phyloP scores from a whole-genome alignment of 73 alveolate species.

The Uronychia binucleata region DNA sequence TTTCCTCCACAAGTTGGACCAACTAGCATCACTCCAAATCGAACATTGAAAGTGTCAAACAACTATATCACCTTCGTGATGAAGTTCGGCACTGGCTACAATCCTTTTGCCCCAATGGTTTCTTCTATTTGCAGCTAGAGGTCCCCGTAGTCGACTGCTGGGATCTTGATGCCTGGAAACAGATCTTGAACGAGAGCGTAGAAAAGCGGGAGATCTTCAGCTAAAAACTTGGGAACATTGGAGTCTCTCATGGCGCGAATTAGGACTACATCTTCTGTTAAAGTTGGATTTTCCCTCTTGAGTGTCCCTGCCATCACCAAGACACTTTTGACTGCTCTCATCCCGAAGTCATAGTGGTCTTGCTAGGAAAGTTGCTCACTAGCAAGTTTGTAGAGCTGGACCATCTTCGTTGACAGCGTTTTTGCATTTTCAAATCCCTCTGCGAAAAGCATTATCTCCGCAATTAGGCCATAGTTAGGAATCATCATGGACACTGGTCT shows the following conservation, averaged over 20 bases:
- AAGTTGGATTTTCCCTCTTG: conserved; percentile 94
- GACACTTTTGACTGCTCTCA: conserved; percentile 99
- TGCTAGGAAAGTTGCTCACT: conserved; percentile 84
- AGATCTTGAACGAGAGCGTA: conserved; percentile 64
- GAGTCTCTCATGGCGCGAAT: conserved; percentile 99
- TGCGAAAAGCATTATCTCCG: conserved; percentile 95
- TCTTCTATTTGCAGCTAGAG: conserved; percentile 82
- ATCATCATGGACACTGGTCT: conserved; percentile 98
- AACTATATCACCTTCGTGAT: conserved; percentile 76
- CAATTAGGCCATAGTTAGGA: conserved; percentile 95
- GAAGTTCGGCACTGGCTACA: conserved; percentile 66
- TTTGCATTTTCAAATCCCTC: conserved; percentile 96
- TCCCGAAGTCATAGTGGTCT: conserved; percentile 96
- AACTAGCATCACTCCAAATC: conserved; percentile 85
- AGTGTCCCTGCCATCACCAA: conserved; percentile 99
- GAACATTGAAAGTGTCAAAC: conserved; percentile 84
- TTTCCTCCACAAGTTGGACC: conserved; percentile 93
- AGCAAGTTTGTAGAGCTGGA: conserved; percentile 85
- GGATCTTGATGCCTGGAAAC: conserved; percentile 79
- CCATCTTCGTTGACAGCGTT: conserved; percentile 80
- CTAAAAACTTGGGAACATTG: conserved; percentile 98
- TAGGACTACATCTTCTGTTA: conserved; percentile 97
- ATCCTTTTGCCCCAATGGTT: conserved; percentile 57
- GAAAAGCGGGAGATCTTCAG: conserved; percentile 97
- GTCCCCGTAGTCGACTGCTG: conserved; percentile 85